Conservation (phyloP, 305 asterid species). For the Monarda citriodora region DNA sequence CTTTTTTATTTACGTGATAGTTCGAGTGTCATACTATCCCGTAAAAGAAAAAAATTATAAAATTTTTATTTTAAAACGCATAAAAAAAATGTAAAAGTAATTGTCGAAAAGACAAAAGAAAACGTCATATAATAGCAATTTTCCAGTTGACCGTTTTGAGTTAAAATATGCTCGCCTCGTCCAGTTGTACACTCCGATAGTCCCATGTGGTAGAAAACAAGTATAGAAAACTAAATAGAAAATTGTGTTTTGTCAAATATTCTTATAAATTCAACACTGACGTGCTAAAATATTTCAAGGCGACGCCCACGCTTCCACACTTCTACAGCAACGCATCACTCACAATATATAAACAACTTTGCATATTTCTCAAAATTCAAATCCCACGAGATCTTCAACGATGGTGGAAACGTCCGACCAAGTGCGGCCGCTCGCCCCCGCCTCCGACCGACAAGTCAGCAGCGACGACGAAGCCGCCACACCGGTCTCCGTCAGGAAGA, state of each 20-base stretch:
- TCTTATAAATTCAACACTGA: conserved; percentile 23
- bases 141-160: too few species aligned
- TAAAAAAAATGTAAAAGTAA: too few species aligned
- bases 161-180: too few species aligned
- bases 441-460: conserved; percentile 38
- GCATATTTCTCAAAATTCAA: not conserved
- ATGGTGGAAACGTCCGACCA: conserved; percentile 60
- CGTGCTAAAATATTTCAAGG: conserved; percentile 10
- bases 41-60: too few species aligned
- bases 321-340: not conserved
- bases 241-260: not conserved
- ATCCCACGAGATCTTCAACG: not conserved
- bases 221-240: not conserved
- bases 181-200: too few species aligned
- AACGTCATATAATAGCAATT: too few species aligned
- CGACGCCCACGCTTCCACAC: too few species aligned
- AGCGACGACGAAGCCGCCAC: conserved; percentile 39
- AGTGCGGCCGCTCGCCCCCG: conserved; percentile 65
- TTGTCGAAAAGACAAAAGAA: too few species aligned
- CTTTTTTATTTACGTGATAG: too few species aligned
- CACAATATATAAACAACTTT: not conserved
- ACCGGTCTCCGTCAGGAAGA: conserved; percentile 7
- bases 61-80: too few species aligned
- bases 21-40: too few species aligned
- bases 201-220: too few species aligned